Evolutionary conservation across 164 flowering plant species (phyloP).

Genomic region (Platanus orientalis): DNA sequence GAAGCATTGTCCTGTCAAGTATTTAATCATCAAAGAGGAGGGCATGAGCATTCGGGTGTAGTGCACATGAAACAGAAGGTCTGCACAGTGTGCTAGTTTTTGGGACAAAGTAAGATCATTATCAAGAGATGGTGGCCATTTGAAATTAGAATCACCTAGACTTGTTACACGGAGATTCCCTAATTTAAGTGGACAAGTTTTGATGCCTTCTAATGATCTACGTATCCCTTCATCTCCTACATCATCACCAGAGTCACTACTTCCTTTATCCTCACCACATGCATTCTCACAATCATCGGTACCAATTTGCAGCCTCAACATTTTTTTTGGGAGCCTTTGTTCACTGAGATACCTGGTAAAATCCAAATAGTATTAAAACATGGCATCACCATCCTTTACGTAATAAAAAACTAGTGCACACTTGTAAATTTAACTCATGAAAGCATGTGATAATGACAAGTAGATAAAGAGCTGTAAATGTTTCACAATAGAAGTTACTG

Average conservation of each 20-base stretch:
- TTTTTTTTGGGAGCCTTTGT: conserved; percentile 62
- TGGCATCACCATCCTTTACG: neutral
- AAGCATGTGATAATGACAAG: neutral
- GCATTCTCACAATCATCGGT: conserved; percentile 32
- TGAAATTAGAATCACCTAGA: conserved; percentile 41
- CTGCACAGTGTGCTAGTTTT: neutral
- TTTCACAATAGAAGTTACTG: neutral
- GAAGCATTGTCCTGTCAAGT: neutral
- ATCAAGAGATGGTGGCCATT: neutral
- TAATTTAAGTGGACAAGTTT: conserved; percentile 36
- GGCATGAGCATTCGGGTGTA: neutral
- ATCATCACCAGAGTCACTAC: conserved; percentile 30
- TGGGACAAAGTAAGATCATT: neutral
- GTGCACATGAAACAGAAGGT: neutral
- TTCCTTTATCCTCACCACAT: conserved; percentile 43
- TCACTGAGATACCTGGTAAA: conserved; percentile 61
- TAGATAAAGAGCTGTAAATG: neutral
- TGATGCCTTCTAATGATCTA: conserved; percentile 12
- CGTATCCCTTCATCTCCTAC: conserved; percentile 20
- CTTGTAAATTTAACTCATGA: neutral
- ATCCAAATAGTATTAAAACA: neutral
- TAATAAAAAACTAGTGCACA: neutral
- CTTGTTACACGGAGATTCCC: conserved; percentile 58
- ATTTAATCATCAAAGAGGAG: neutral
- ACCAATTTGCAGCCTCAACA: conserved; percentile 45